Conservation (phyloP, 2,329 filamentous ascomycete species). For the Fusarium liriodendri region DNA sequence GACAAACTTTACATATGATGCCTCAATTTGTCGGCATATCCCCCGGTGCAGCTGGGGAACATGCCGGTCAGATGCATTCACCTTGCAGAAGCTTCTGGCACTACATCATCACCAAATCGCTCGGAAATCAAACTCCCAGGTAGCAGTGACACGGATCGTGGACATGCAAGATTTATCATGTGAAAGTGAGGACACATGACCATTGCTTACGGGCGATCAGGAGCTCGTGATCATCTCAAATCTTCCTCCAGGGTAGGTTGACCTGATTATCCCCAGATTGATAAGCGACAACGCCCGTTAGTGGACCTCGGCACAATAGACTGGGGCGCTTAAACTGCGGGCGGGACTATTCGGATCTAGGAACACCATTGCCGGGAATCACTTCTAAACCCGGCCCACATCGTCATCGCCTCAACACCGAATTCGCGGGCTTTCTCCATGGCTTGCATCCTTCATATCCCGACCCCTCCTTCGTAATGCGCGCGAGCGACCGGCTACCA, state of each 20-base stretch:
- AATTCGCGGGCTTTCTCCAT: constrained; percentile 40
- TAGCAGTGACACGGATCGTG: not conserved
- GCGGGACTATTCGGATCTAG: constrained; percentile 35
- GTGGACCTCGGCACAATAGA: constrained; percentile 19
- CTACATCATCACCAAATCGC: not conserved
- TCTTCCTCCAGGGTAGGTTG: constrained; percentile 32
- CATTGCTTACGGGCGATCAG: not conserved
- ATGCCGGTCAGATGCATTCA: not conserved
- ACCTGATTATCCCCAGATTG: constrained; percentile 2
- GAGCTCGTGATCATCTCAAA: constrained; percentile 2
- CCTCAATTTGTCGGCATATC: not conserved
- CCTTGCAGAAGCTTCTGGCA: not conserved
- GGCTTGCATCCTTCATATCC: constrained; percentile 18
- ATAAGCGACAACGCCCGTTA: constrained; percentile 30
- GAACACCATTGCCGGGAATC: constrained; percentile 32
- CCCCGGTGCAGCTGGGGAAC: not conserved
- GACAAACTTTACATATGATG: no score
- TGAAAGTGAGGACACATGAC: constrained; percentile 7
- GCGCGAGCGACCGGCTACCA: constrained; percentile 13
- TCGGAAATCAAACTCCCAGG: not conserved
- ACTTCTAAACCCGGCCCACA: constrained; percentile 44
- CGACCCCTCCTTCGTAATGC: constrained; percentile 10
- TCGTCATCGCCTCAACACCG: constrained; percentile 40
- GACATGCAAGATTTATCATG: not conserved
- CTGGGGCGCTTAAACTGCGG: constrained; percentile 38